Percentiles rank a stretch among this genome's conserved stretches.
phyloP scores from a whole-genome alignment of 148 eudicot genomes.

The Rheum nobile region DNA sequence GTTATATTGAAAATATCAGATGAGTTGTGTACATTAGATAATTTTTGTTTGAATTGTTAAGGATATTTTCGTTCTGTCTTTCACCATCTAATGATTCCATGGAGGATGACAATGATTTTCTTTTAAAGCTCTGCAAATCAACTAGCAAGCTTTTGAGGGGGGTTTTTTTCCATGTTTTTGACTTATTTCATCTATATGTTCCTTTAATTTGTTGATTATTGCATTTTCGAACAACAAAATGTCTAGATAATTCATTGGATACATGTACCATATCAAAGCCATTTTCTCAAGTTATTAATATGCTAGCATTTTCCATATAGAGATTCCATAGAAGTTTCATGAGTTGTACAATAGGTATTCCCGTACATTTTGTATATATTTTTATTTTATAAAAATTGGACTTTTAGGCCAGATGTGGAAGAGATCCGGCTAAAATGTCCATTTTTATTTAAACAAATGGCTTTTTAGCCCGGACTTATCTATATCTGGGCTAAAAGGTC shows the following conservation, averaged over 20 bases:
- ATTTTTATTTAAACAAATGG: too few relatives aligned
- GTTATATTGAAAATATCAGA: neutral
- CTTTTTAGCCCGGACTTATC: too few relatives aligned
- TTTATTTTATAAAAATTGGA: too few relatives aligned
- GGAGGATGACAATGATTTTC: constrained; percentile 79
- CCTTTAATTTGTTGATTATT: neutral
- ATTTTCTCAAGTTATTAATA: too few relatives aligned
- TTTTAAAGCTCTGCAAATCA: constrained; percentile 59
- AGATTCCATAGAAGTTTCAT: too few relatives aligned
- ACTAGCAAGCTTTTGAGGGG: constrained; percentile 70
- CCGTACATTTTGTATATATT: too few relatives aligned
- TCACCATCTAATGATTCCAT: constrained; percentile 19
- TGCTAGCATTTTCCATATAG: too few relatives aligned
- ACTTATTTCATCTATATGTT: neutral
- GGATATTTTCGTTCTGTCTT: neutral
- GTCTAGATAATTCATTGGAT: neutral
- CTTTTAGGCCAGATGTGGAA: too few relatives aligned
- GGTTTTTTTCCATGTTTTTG: constrained; percentile 24
- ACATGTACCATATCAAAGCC: neutral
- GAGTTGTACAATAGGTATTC: too few relatives aligned
- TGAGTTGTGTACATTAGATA: neutral
- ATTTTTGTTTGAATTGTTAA: neutral
- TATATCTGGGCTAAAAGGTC: too few relatives aligned
- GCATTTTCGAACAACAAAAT: neutral
- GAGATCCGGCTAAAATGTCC: too few relatives aligned